Percentiles rank a stretch among this genome's conserved stretches.
Evolutionary conservation across 2,329 filamentous ascomycete genomes (phyloP).

Genomic region (Bipolaris sorokiniana): DNA sequence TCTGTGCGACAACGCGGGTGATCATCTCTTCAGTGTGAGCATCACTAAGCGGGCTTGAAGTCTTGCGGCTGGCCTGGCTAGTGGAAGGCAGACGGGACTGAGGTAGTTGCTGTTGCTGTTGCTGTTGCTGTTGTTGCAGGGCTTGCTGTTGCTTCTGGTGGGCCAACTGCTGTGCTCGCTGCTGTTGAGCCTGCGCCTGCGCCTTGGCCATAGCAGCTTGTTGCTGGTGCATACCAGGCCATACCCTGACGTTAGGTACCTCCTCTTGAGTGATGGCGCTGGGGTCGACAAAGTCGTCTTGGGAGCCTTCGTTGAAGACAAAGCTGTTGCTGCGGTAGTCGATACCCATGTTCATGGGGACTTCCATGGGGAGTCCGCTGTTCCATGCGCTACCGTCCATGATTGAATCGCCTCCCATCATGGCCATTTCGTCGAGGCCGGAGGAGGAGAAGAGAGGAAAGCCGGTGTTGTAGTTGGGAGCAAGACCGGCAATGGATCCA

Average conservation of each 20-base stretch:
- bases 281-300: slow-evolving; percentile 72
- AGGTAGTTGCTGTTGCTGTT: slow-evolving; percentile 52
- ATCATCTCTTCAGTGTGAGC: slow-evolving; percentile 81
- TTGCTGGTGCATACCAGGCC: slow-evolving; percentile 92
- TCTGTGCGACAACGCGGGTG: slow-evolving; percentile 87
- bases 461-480: slow-evolving; percentile 57
- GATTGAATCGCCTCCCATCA: slow-evolving; percentile 55
- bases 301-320: slow-evolving; percentile 60
- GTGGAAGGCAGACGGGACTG: slow-evolving; percentile 27
- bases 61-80: slow-evolving; percentile 38
- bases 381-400: slow-evolving; percentile 65
- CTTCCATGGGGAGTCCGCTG: slow-evolving; percentile 56
- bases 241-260: slow-evolving; percentile 71
- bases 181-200: slow-evolving; percentile 45
- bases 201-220: slow-evolving; percentile 66
- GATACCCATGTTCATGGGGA: slow-evolving; percentile 74
- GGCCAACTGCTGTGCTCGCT: slow-evolving; percentile 52
- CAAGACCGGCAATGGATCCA: slow-evolving; percentile 80
- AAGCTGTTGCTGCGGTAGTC: slow-evolving; percentile 62
- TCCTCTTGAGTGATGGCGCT: slow-evolving; percentile 72
- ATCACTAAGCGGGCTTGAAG: slow-evolving; percentile 51
- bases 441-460: slow-evolving; percentile 62
- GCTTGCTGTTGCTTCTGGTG: slow-evolving; percentile 51
- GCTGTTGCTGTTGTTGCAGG: slow-evolving; percentile 46
- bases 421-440: slow-evolving; percentile 71